phyloP scores from a whole-genome alignment of 2,329 filamentous ascomycete genomes.

The Fusarium xylarioides region DNA sequence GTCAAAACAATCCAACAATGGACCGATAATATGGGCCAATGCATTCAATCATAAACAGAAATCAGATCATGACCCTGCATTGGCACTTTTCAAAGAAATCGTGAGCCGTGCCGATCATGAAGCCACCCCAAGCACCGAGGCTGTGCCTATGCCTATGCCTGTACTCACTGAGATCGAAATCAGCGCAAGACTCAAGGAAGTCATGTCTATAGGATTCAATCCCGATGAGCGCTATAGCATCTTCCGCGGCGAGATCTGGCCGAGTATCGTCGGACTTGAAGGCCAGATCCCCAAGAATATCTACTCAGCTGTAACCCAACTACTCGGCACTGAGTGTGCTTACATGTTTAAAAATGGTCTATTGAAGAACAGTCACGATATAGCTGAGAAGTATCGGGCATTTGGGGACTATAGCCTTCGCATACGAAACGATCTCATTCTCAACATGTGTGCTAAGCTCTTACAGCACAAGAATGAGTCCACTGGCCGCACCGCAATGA shows the following conservation, averaged over 20 bases:
- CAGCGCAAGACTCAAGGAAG: constrained; percentile 43
- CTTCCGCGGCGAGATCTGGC: constrained; percentile 45
- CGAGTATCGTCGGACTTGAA: constrained; percentile 41
- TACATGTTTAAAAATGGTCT: constrained; percentile 29
- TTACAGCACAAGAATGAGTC: constrained; percentile 21
- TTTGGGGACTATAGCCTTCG: constrained; percentile 43
- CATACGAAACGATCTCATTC: constrained; percentile 44
- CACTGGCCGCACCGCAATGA: constrained; percentile 23
- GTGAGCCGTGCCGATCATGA: constrained; percentile 34
- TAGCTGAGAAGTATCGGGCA: constrained; percentile 40
- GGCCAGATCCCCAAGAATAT: constrained; percentile 44
- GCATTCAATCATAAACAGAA: constrained; percentile 10
- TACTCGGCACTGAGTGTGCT: constrained; percentile 35
- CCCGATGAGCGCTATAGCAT: constrained; percentile 33
- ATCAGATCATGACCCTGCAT: constrained; percentile 34
- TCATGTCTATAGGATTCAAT: constrained; percentile 26
- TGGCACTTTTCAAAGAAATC: constrained; percentile 51
- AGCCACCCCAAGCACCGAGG: neutral
- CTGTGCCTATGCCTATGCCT: neutral
- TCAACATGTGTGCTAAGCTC: constrained; percentile 45
- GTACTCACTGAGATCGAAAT: constrained; percentile 44
- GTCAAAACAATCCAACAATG: neutral
- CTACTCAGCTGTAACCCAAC: constrained; percentile 31
- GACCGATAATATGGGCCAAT: neutral
- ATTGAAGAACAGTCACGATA: constrained; percentile 29